Evolutionary conservation across 2,329 filamentous ascomycete genomes (phyloP).

Genomic region (Diplocarpon mali): DNA sequence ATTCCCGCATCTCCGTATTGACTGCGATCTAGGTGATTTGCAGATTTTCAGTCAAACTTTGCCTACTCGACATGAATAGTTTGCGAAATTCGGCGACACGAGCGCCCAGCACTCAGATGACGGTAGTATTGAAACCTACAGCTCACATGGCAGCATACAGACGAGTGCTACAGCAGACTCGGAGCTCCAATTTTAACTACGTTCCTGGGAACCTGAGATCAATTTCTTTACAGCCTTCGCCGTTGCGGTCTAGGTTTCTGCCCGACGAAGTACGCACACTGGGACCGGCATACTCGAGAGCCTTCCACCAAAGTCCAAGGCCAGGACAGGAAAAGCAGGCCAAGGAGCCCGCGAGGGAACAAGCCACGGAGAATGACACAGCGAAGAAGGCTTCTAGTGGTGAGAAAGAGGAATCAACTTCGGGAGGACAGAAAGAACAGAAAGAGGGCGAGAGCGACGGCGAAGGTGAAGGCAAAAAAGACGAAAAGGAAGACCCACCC

Average conservation of each 20-base stretch:
- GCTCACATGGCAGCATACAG: slow-evolving; percentile 26
- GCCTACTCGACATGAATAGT: slow-evolving; percentile 21
- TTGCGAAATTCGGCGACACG: slow-evolving; percentile 19
- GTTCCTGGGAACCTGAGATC: slow-evolving; percentile 25
- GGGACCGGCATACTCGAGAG: slow-evolving; percentile 8
- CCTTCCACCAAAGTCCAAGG: slow-evolving; percentile 19
- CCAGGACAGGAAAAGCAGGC: slow-evolving; percentile 21
- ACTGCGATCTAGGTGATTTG: slow-evolving; percentile 4
- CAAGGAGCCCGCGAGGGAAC: slow-evolving; percentile 14
- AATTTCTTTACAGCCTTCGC: slow-evolving; percentile 30
- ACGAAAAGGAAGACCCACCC: slow-evolving; percentile 50
- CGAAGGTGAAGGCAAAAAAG: slow-evolving; percentile 29
- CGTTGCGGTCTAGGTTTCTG: slow-evolving; percentile 30
- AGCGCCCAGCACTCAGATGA: slow-evolving; percentile 17
- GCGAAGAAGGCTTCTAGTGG: slow-evolving; percentile 15
- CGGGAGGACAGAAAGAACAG: slow-evolving; percentile 27
- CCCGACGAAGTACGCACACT: slow-evolving; percentile 23
- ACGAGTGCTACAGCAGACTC: slow-evolving; percentile 27
- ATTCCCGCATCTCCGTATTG: slow-evolving; percentile 1
- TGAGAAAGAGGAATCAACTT: slow-evolving; percentile 15
- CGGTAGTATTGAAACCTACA: slow-evolving; percentile 25
- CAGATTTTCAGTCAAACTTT: slow-evolving; percentile 6
- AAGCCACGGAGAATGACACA: slow-evolving; percentile 13
- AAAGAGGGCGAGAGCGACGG: slow-evolving; percentile 30
- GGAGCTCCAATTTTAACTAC: slow-evolving; percentile 16